Conservation (phyloP, 768 basidiomycete species). For the Mycena olivaceomarginata region DNA sequence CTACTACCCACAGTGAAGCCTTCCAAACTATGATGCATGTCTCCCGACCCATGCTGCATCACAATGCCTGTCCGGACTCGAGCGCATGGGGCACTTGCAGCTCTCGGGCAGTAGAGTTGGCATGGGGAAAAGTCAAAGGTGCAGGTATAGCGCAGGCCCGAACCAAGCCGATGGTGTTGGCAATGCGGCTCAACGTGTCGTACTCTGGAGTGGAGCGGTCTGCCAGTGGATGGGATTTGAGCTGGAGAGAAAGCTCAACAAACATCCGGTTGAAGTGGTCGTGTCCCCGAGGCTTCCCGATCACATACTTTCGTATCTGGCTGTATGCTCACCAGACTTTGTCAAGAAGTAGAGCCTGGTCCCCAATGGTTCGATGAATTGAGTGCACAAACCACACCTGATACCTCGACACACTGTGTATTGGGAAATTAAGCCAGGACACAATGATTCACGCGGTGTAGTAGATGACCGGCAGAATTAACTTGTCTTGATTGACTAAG, state of each 20-base stretch:
- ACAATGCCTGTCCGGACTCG: no score
- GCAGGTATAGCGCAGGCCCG: no score
- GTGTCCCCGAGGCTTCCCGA: not conserved
- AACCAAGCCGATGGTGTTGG: no score
- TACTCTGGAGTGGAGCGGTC: no score
- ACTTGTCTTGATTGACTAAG: not conserved
- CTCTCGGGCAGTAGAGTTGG: no score
- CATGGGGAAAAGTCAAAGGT: no score
- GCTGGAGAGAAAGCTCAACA: not conserved
- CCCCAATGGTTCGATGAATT: not conserved
- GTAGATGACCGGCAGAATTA: not conserved
- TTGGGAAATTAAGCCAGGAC: not conserved
- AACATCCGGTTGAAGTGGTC: not conserved
- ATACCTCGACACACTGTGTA: not conserved
- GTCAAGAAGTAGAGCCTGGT: not conserved
- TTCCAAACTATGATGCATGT: no score
- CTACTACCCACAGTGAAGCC: no score
- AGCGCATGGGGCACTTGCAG: no score
- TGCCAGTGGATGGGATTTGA: not conserved
- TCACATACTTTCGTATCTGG: not conserved
- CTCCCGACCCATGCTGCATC: no score
- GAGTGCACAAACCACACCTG: not conserved
- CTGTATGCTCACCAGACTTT: not conserved
- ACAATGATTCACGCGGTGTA: not conserved
- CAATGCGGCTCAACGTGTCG: no score